These are phyloP conservation scores for Shiraia sp. DNA, from an alignment of 2,329 filamentous ascomycete species.

Conservation along the genomic window DNA sequence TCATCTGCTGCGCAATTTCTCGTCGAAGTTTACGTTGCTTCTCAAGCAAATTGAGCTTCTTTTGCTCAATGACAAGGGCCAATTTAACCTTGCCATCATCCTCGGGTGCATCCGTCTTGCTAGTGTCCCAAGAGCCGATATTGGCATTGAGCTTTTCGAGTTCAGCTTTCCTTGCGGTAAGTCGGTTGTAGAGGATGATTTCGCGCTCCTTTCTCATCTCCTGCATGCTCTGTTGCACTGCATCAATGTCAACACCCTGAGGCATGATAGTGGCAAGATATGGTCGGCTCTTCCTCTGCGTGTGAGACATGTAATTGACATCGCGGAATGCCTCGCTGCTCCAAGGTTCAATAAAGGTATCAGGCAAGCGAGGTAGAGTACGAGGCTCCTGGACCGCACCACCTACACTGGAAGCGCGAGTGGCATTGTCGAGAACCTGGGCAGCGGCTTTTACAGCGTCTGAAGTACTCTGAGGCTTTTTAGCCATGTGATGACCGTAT, in stretches of 20 bases:
- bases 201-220: constrained; percentile 83
- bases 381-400: constrained; percentile 39
- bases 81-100: constrained; percentile 80
- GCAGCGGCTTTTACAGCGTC: constrained; percentile 49
- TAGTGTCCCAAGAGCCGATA: constrained; percentile 82
- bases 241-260: constrained; percentile 83
- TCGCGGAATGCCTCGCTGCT: constrained; percentile 51
- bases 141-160: constrained; percentile 84
- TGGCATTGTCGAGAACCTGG: constrained; percentile 58
- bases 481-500: constrained; percentile 70
- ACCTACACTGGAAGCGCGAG: constrained; percentile 49
- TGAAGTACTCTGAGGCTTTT: constrained; percentile 49
- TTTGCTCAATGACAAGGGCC: constrained; percentile 93
- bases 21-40: constrained; percentile 87
- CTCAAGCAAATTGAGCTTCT: constrained; percentile 82
- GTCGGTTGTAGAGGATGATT: constrained; percentile 84
- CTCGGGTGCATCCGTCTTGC: constrained; percentile 67
- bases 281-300: constrained; percentile 72
- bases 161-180: constrained; percentile 82
- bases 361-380: constrained; percentile 47
- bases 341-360: constrained; percentile 57
- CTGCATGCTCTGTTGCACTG: constrained; percentile 35
- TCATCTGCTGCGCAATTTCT: constrained; percentile 87
- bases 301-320: constrained; percentile 82
- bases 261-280: constrained; percentile 89